These are phyloP conservation scores for Taphrina confusa DNA, from an alignment of 1,139 yeast genomes.

Conservation along the genomic window DNA sequence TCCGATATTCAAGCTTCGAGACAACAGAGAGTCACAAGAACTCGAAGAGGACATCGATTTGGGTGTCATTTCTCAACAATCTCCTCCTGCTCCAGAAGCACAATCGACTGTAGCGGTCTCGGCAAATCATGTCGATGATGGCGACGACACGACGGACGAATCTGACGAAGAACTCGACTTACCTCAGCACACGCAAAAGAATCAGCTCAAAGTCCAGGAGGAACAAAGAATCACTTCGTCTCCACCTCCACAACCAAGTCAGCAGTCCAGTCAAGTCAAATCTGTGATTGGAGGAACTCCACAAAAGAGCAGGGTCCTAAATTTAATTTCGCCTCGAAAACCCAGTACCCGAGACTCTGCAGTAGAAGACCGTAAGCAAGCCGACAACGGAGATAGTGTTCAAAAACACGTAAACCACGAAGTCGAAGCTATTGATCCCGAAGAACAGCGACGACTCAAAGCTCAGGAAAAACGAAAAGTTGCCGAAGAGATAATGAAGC, in stretches of 20 bases:
- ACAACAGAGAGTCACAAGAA: constrained; percentile 11
- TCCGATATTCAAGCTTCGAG: constrained; percentile 3
- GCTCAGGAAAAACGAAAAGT: constrained; percentile 7
- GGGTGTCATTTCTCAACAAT: neutral
- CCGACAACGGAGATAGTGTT: neutral
- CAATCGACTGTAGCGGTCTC: neutral
- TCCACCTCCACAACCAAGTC: neutral
- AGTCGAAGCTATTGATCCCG: neutral
- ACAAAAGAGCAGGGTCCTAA: neutral
- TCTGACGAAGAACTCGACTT: constrained; percentile 15
- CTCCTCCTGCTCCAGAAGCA: neutral
- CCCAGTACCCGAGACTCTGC: neutral
- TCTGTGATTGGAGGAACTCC: neutral
- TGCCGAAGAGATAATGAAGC: neutral
- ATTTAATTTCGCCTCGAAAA: constrained; percentile 6
- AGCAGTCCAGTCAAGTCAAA: neutral
- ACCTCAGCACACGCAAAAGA: too few species aligned
- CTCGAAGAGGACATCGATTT: constrained; percentile 12
- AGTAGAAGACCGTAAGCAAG: too few species aligned
- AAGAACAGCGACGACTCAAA: neutral
- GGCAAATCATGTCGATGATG: neutral
- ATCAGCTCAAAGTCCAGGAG: neutral
- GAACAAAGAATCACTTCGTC: neutral
- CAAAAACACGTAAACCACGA: too few species aligned
- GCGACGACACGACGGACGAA: constrained; percentile 13